Evolutionary conservation across 2,329 filamentous ascomycete genomes (phyloP).

Genomic region (Claviceps quebecensis): DNA sequence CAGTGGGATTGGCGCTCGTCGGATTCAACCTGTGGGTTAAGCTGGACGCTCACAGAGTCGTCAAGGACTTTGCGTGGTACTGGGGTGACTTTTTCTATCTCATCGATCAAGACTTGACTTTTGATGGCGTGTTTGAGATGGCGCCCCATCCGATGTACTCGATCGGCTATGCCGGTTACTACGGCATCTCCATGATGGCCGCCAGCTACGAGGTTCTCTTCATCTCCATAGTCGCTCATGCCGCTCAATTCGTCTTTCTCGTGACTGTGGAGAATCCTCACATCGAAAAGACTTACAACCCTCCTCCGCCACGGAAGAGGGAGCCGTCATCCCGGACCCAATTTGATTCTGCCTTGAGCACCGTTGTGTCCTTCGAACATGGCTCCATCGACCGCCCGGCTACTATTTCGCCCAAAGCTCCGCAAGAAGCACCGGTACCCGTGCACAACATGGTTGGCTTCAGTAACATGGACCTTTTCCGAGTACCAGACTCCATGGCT

Average conservation of each 20-base stretch:
- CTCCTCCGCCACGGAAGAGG: conserved; percentile 59
- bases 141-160: conserved; percentile 98
- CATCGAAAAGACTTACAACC: conserved; percentile 95
- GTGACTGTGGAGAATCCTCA: conserved; percentile 89
- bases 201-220: conserved; percentile 95
- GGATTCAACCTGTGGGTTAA: conserved; percentile 98
- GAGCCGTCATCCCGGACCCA: conserved; percentile 19
- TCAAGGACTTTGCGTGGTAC: conserved; percentile 99
- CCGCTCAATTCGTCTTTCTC: conserved; percentile 87
- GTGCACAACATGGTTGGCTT: conserved; percentile 76
- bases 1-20: conserved; percentile 61
- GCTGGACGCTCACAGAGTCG: conserved; percentile 89
- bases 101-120: conserved; percentile 93
- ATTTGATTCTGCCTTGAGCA: conserved; percentile 15
- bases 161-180: conserved; percentile 94
- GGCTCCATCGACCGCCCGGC: conserved; percentile 13
- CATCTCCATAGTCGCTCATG: conserved; percentile 90
- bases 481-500: conserved; percentile 71
- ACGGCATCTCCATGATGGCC: conserved; percentile 95
- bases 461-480: conserved; percentile 74
- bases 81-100: conserved; percentile 99
- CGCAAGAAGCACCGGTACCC: conserved; percentile 39
- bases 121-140: conserved; percentile 98
- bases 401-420: conserved; percentile 7
- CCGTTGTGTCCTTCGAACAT: conserved; percentile 13